These are phyloP conservation scores for Phytophthora idaei DNA, from an alignment of 352 stramenopile species.

Conservation along the genomic window DNA sequence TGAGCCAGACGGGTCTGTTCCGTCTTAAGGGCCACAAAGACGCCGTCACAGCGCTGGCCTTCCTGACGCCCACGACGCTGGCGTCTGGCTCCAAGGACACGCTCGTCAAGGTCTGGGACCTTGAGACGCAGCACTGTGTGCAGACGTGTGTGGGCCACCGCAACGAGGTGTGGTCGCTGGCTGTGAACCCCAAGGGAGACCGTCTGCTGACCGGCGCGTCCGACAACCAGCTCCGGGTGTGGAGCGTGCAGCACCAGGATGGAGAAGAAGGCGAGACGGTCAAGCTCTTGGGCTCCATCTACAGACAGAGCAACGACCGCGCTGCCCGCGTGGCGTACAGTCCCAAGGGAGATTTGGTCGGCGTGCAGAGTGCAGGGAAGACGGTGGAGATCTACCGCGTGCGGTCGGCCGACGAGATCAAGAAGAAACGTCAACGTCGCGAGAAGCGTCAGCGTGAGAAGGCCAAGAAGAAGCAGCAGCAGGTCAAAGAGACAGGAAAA, in stretches of 20 bases:
- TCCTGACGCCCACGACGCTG: slow-evolving; percentile 63
- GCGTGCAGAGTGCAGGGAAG: slow-evolving; percentile 84
- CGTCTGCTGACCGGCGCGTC: slow-evolving; percentile 81
- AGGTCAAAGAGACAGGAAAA: slow-evolving; percentile 31
- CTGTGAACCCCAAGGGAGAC: slow-evolving; percentile 64
- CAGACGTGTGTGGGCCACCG: slow-evolving; percentile 94
- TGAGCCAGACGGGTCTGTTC: slow-evolving; percentile 90
- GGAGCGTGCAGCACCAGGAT: slow-evolving; percentile 50
- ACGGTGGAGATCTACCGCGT: slow-evolving; percentile 93
- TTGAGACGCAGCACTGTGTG: slow-evolving; percentile 93
- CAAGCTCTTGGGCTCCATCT: slow-evolving; percentile 72
- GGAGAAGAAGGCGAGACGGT: slow-evolving; percentile 49
- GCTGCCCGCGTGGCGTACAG: slow-evolving; percentile 71
- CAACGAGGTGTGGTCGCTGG: slow-evolving; percentile 93
- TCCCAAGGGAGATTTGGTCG: slow-evolving; percentile 62
- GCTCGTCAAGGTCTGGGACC: slow-evolving; percentile 95
- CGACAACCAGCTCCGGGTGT: slow-evolving; percentile 86
- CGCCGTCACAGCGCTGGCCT: slow-evolving; percentile 90
- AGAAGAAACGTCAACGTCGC: slow-evolving; percentile 92
- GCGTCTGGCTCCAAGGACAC: slow-evolving; percentile 93
- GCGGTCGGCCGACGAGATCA: slow-evolving; percentile 82
- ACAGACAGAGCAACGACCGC: slow-evolving; percentile 78
- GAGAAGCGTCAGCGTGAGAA: slow-evolving; percentile 91
- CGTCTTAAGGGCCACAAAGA: slow-evolving; percentile 94
- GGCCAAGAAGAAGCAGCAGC: slow-evolving; percentile 72